Evolutionary conservation across 2,329 filamentous ascomycete species (phyloP).

Genomic region (Fusarium nodosum): DNA sequence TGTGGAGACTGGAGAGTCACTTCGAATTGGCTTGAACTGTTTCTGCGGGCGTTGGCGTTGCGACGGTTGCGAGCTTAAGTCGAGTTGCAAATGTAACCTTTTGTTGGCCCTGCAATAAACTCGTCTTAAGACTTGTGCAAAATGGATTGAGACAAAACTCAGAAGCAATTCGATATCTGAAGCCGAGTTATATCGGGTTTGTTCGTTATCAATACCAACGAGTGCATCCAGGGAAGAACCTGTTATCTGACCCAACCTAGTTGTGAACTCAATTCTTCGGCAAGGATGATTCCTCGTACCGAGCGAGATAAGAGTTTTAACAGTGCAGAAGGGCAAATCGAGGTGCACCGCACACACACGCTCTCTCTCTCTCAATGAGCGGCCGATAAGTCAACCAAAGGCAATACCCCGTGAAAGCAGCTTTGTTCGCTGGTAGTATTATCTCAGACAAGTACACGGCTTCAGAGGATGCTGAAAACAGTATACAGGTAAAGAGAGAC

Average conservation of each 20-base stretch:
- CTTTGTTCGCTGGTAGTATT: slow-evolving; percentile 8
- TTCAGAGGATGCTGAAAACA: slow-evolving; percentile 11
- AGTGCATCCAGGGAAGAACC: neutral
- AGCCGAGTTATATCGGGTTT: neutral
- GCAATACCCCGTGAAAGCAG: neutral
- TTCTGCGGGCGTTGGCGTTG: slow-evolving; percentile 29
- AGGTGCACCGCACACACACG: slow-evolving; percentile 30
- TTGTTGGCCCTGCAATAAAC: neutral
- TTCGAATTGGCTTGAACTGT: slow-evolving; percentile 15
- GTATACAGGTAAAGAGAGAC: neutral
- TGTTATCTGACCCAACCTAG: slow-evolving; percentile 6
- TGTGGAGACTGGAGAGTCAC: slow-evolving; percentile 22
- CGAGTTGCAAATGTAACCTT: slow-evolving; percentile 4
- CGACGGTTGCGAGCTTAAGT: slow-evolving; percentile 13
- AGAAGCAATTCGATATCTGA: neutral
- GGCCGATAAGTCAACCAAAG: slow-evolving; percentile 4
- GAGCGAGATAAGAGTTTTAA: slow-evolving; percentile 35
- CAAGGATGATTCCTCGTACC: slow-evolving; percentile 16
- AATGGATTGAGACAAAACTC: neutral
- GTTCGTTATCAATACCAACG: slow-evolving; percentile 2
- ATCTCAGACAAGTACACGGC: slow-evolving; percentile 8
- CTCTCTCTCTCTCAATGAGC: slow-evolving; percentile 5
- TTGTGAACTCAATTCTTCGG: slow-evolving; percentile 23
- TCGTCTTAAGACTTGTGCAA: slow-evolving; percentile 5
- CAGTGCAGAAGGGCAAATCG: slow-evolving; percentile 9